A percentile compares a stretch with the other conserved stretches of the same genome.
These are phyloP conservation scores for Rutstroemia sp. DNA, from an alignment of 2,329 filamentous ascomycete species.

Conservation along the genomic window DNA sequence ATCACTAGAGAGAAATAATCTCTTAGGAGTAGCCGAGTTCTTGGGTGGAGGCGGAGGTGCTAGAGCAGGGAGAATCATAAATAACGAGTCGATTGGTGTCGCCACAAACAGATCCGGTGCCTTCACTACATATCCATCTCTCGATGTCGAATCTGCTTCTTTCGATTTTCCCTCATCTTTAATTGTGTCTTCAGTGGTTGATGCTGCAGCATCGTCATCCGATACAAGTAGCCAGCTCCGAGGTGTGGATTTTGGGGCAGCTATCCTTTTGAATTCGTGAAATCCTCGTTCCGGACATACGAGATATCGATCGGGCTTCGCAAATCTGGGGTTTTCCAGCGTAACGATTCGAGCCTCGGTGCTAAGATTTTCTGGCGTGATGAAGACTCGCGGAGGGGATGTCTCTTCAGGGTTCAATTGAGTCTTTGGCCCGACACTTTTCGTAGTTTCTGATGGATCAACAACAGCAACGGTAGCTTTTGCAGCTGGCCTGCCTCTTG, in stretches of 20 bases:
- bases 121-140: conserved; percentile 50
- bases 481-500: conserved; percentile 21
- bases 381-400: conserved; percentile 48
- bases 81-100: conserved; percentile 76
- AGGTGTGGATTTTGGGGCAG: conserved; percentile 44
- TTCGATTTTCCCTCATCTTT: conserved; percentile 14
- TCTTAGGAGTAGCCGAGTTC: conserved; percentile 43
- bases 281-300: conserved; percentile 54
- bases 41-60: conserved; percentile 37
- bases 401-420: conserved; percentile 26
- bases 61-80: conserved; percentile 72
- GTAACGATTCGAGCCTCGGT: conserved; percentile 50
- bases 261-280: conserved; percentile 56
- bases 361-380: conserved; percentile 49
- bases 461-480: conserved; percentile 17
- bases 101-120: conserved; percentile 73
- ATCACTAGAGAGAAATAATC: conserved; percentile 60
- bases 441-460: conserved; percentile 16
- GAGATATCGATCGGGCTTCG: conserved; percentile 50
- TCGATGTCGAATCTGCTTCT: conserved; percentile 8
- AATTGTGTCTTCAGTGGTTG: conserved; percentile 16
- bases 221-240: conserved; percentile 52
- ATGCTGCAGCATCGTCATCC: conserved; percentile 7
- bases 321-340: conserved; percentile 51
- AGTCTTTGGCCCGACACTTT: conserved; percentile 25